Conservation (phyloP, 208 protist genomes). For the Wallacemonas sp. region DNA sequence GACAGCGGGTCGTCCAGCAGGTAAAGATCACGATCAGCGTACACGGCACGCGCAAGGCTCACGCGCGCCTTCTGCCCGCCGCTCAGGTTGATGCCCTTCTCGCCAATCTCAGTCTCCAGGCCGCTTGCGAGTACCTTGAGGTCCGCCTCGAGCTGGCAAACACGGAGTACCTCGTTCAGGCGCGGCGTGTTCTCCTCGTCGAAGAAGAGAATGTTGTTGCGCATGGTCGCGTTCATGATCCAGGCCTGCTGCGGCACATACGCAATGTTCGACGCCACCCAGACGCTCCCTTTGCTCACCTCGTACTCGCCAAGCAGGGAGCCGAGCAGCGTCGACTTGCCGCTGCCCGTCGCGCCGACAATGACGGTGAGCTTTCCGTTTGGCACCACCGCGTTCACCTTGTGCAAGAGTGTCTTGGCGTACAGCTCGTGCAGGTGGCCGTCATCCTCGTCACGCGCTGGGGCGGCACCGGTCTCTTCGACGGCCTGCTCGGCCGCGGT, state of each 20-base stretch:
- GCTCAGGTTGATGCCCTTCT: conserved; percentile 88
- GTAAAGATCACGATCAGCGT: conserved; percentile 83
- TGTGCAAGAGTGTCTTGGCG: conserved; percentile 42
- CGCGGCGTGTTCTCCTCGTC: conserved; percentile 40
- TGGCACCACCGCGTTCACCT: conserved; percentile 44
- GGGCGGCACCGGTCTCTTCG: neutral
- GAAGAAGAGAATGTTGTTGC: conserved; percentile 94
- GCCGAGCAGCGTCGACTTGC: conserved; percentile 74
- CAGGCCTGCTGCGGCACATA: conserved; percentile 93
- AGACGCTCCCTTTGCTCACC: conserved; percentile 39
- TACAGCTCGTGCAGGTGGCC: conserved; percentile 29
- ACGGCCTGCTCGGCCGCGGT: neutral
- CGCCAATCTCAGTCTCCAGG: conserved; percentile 89
- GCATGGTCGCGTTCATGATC: conserved; percentile 92
- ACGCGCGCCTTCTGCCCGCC: conserved; percentile 91
- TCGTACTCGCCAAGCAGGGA: conserved; percentile 45
- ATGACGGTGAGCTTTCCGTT: conserved; percentile 50
- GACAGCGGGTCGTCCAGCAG: conserved; percentile 93
- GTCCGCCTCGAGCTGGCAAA: conserved; percentile 86
- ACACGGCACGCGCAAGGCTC: conserved; percentile 85
- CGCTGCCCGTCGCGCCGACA: conserved; percentile 69
- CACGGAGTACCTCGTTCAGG: conserved; percentile 47
- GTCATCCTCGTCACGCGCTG: conserved; percentile 18
- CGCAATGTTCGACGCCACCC: conserved; percentile 50
- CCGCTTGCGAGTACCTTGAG: conserved; percentile 76